Percentiles rank a stretch among this genome's conserved stretches.
Conservation (phyloP, 108 stramenopile species). For the Nitzschia sp. region DNA sequence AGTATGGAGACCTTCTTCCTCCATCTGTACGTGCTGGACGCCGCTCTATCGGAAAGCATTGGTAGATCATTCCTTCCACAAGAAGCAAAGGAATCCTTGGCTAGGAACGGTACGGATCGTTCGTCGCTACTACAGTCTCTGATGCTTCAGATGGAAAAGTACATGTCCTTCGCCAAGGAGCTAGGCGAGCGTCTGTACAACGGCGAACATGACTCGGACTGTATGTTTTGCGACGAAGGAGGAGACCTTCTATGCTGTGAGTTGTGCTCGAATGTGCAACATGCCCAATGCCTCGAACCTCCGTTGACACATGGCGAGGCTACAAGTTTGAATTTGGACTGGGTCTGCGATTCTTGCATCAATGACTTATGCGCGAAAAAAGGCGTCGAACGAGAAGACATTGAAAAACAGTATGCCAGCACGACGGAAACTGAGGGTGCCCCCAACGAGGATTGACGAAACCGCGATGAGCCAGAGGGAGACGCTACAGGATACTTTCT, state of each 20-base stretch:
- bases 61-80: not conserved
- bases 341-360: slow-evolving; percentile 35
- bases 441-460: no score
- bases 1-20: slow-evolving; percentile 25
- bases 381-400: not conserved
- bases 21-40: slow-evolving; percentile 38
- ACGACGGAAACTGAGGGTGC: no score
- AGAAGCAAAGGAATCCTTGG: not conserved
- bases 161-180: slow-evolving; percentile 12
- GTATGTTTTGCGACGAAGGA: slow-evolving; percentile 31
- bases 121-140: not conserved
- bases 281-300: slow-evolving; percentile 29
- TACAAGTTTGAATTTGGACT: slow-evolving; percentile 13
- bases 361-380: slow-evolving; percentile 21
- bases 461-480: no score
- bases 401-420: no score
- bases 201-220: slow-evolving; percentile 17
- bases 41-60: slow-evolving; percentile 32
- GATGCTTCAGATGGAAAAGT: slow-evolving; percentile 11
- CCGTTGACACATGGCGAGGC: not conserved
- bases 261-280: slow-evolving; percentile 42
- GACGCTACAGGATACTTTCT: no score
- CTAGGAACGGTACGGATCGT: not conserved
- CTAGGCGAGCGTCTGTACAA: slow-evolving; percentile 2
- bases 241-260: slow-evolving; percentile 41